A percentile compares a stretch with the other conserved stretches of the same genome.
phyloP scores from a whole-genome alignment of 2,329 filamentous ascomycete species.

The Penicillium sp. region DNA sequence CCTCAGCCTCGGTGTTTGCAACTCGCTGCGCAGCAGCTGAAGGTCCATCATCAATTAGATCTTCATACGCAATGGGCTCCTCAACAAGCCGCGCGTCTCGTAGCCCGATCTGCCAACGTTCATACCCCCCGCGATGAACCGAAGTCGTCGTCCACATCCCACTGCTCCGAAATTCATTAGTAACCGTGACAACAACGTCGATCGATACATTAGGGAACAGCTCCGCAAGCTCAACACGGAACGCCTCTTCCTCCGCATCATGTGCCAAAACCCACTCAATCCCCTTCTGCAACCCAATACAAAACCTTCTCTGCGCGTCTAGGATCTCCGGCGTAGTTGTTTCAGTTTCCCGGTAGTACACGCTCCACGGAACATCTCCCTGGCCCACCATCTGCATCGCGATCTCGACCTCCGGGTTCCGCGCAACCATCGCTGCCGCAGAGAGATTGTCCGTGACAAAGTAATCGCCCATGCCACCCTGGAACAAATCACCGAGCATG shows the following conservation, averaged over 20 bases:
- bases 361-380: neutral
- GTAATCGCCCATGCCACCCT: neutral
- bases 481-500: neutral
- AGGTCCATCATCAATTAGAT: neutral
- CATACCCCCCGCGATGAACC: neutral
- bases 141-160: neutral
- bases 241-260: neutral
- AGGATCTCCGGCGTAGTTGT: neutral
- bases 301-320: neutral
- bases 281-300: neutral
- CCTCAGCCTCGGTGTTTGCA: no score
- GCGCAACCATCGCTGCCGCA: neutral
- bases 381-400: neutral
- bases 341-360: neutral
- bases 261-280: neutral
- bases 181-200: neutral
- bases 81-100: neutral
- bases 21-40: neutral
- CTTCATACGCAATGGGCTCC: neutral
- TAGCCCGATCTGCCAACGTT: neutral
- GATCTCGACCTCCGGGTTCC: neutral
- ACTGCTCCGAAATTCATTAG: neutral
- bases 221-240: neutral
- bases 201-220: neutral
- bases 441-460: neutral